phyloP scores from a whole-genome alignment of 1,284 basidiomycete species.

The Dichomitus squalens region DNA sequence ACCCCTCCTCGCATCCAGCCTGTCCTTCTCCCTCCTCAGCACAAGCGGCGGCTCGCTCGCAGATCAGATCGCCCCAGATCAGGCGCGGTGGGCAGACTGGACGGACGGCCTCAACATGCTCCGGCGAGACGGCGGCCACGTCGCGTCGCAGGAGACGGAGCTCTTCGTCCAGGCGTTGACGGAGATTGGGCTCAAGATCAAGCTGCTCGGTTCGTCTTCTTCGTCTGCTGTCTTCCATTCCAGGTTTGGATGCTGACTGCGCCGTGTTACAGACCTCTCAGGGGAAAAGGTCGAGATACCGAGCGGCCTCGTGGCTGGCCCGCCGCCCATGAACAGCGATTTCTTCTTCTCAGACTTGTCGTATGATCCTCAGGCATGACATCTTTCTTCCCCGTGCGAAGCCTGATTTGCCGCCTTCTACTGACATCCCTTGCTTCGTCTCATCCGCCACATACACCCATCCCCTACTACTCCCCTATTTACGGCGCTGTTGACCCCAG shows the following conservation, averaged over 20 bases:
- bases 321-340: constrained; percentile 79
- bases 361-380: constrained; percentile 29
- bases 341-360: constrained; percentile 84
- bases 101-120: constrained; percentile 93
- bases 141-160: constrained; percentile 82
- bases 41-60: constrained; percentile 78
- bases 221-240: not conserved
- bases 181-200: constrained; percentile 93
- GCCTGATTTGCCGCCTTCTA: not conserved
- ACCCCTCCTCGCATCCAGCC: constrained; percentile 60
- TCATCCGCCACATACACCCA: no score
- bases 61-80: constrained; percentile 86
- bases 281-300: constrained; percentile 94
- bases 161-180: constrained; percentile 86
- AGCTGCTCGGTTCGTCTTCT: constrained; percentile 72
- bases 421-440: not conserved
- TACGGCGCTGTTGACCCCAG: not conserved
- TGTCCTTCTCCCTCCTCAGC: constrained; percentile 81
- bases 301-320: constrained; percentile 66
- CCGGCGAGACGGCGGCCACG: constrained; percentile 76
- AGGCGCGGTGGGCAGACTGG: constrained; percentile 92
- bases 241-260: not conserved
- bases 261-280: constrained; percentile 66
- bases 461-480: not conserved
- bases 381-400: not conserved